Conservation (phyloP, 768 basidiomycete genomes). For the Dentipellis fragilis region DNA sequence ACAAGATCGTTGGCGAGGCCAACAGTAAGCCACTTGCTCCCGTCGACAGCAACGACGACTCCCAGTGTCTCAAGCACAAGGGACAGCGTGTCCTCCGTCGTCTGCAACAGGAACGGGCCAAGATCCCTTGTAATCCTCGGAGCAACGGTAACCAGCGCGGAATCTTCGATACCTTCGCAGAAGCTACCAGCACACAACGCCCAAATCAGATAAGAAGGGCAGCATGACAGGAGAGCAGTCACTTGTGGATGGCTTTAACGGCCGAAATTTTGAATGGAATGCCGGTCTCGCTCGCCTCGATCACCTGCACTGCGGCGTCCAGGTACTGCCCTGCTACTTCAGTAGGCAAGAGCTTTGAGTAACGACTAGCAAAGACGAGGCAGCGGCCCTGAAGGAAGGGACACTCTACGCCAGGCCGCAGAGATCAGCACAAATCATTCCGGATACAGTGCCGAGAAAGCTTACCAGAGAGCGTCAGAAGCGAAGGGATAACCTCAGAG, state of each 20-base stretch:
- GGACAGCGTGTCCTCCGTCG: slow-evolving; percentile 82
- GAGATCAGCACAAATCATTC: neutral
- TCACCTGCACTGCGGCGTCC: slow-evolving; percentile 74
- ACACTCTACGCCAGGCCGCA: slow-evolving; percentile 38
- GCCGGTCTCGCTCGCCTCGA: slow-evolving; percentile 61
- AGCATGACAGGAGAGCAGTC: slow-evolving; percentile 16
- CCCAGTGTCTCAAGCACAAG: slow-evolving; percentile 82
- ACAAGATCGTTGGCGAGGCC: slow-evolving; percentile 62
- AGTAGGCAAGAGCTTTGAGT: slow-evolving; percentile 59
- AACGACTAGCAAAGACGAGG: slow-evolving; percentile 92
- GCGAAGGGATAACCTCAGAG: slow-evolving; percentile 65
- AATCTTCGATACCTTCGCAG: slow-evolving; percentile 53
- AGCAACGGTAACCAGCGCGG: slow-evolving; percentile 52
- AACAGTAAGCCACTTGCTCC: slow-evolving; percentile 59
- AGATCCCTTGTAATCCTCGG: slow-evolving; percentile 71
- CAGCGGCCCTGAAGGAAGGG: slow-evolving; percentile 93
- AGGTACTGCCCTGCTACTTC: slow-evolving; percentile 78
- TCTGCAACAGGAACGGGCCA: slow-evolving; percentile 68
- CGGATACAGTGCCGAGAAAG: slow-evolving; percentile 2
- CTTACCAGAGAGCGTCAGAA: slow-evolving; percentile 63
- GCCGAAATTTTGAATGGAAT: slow-evolving; percentile 93
- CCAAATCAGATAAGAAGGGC: neutral
- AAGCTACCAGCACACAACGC: slow-evolving; percentile 38
- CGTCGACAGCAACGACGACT: slow-evolving; percentile 65
- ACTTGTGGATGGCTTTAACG: slow-evolving; percentile 92